phyloP scores from a whole-genome alignment of 2,329 filamentous ascomycete species.

The Talaromyces sp. region DNA sequence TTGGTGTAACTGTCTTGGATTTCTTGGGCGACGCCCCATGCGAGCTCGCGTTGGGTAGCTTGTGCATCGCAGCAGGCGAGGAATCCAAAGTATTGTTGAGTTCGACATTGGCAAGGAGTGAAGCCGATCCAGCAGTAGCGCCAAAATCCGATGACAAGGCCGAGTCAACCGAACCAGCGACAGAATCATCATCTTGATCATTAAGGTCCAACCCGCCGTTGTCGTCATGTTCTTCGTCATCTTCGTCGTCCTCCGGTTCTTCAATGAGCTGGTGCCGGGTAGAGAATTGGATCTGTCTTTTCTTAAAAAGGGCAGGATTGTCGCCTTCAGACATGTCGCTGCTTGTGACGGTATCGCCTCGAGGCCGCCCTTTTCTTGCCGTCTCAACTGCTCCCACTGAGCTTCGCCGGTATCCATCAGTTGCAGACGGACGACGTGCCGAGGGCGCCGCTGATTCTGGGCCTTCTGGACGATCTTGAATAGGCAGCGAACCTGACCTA shows the following conservation, averaged over 20 bases:
- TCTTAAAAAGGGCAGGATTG: constrained; percentile 46
- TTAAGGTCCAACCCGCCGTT: constrained; percentile 24
- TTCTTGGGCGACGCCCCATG: constrained; percentile 48
- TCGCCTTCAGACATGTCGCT: constrained; percentile 64
- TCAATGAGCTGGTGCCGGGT: constrained; percentile 30
- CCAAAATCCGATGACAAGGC: constrained; percentile 51
- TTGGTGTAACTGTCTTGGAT: constrained; percentile 38
- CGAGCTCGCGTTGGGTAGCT: constrained; percentile 28
- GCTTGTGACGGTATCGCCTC: constrained; percentile 59
- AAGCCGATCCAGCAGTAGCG: constrained; percentile 50
- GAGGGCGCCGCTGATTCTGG: constrained; percentile 51
- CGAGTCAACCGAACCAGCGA: constrained; percentile 42
- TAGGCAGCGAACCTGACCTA: constrained; percentile 82
- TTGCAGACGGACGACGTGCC: constrained; percentile 46
- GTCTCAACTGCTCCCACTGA: constrained; percentile 53
- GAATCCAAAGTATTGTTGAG: constrained; percentile 40
- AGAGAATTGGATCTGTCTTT: constrained; percentile 47
- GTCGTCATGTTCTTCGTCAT: constrained; percentile 9
- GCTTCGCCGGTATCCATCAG: constrained; percentile 45
- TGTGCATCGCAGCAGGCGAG: constrained; percentile 44
- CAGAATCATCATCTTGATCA: constrained; percentile 42
- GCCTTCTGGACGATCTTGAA: constrained; percentile 49
- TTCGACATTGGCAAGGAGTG: constrained; percentile 49
- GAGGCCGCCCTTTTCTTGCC: constrained; percentile 46
- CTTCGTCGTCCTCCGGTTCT: constrained; percentile 17